phyloP scores from a whole-genome alignment of 2,329 filamentous ascomycete species.

The Metarhizium brunneum region DNA sequence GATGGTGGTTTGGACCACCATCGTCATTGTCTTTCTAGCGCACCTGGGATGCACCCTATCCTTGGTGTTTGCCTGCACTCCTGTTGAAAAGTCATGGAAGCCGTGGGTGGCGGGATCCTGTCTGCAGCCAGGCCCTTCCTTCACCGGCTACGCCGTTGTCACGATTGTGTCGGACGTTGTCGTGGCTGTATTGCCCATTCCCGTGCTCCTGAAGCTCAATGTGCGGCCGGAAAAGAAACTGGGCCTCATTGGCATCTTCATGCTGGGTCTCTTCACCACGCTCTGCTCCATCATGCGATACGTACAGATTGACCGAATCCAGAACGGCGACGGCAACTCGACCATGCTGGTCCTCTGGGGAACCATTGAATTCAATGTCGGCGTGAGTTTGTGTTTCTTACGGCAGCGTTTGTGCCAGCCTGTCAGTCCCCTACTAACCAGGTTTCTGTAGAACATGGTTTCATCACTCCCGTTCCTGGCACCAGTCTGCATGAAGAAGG shows the following conservation, averaged over 20 bases:
- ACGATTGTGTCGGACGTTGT: conserved; percentile 41
- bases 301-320: conserved; percentile 39
- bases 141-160: conserved; percentile 41
- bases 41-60: conserved; percentile 40
- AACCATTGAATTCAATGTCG: conserved; percentile 47
- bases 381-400: conserved; percentile 27
- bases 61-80: conserved; percentile 40
- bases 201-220: conserved; percentile 38
- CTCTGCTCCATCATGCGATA: conserved; percentile 44
- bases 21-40: conserved; percentile 31
- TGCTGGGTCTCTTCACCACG: conserved; percentile 45
- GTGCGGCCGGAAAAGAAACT: conserved; percentile 38
- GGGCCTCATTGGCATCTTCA: conserved; percentile 41
- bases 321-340: conserved; percentile 41
- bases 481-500: conserved; percentile 32
- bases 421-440: background rate
- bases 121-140: conserved; percentile 35
- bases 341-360: conserved; percentile 49
- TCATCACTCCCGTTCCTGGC: conserved; percentile 37
- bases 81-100: conserved; percentile 39
- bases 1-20: conserved; percentile 33
- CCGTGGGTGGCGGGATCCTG: conserved; percentile 30
- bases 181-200: conserved; percentile 40
- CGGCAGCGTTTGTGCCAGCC: background rate
- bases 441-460: conserved; percentile 30